Percentiles rank a stretch among this genome's conserved stretches.
Conservation (phyloP, 2,329 filamentous ascomycete genomes). For the Ophioceras dolichostomum region DNA sequence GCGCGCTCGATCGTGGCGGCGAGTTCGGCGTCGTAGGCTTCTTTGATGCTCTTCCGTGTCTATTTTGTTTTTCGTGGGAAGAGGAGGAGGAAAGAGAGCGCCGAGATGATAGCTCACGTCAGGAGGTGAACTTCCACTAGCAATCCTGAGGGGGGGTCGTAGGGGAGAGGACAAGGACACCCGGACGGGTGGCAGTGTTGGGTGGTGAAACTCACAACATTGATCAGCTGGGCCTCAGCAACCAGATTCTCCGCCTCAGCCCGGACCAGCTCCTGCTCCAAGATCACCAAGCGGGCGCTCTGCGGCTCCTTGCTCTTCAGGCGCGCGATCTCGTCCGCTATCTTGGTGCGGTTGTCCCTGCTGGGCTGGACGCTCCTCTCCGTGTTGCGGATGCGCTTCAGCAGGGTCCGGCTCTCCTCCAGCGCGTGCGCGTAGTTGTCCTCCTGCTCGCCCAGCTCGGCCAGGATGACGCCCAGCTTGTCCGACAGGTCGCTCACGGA, state of each 20-base stretch:
- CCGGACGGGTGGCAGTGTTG: no score
- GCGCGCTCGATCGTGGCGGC: conserved; percentile 87
- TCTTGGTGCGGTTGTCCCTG: conserved; percentile 75
- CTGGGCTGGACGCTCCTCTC: conserved; percentile 92
- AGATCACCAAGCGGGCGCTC: conserved; percentile 64
- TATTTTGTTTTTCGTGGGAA: conserved; percentile 19
- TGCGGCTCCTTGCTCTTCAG: conserved; percentile 87
- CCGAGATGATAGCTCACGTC: background rate
- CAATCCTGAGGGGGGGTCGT: background rate
- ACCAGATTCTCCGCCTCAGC: conserved; percentile 94
- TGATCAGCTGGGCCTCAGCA: conserved; percentile 90
- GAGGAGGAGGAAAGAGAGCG: background rate
- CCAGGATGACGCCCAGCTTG: conserved; percentile 86
- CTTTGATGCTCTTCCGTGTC: conserved; percentile 93
- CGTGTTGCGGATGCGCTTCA: conserved; percentile 92
- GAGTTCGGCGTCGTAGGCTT: conserved; percentile 83
- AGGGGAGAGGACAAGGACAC: no score
- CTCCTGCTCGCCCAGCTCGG: conserved; percentile 90
- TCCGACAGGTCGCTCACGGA: conserved; percentile 82
- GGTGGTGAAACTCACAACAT: conserved; percentile 53
- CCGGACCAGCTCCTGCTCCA: conserved; percentile 93
- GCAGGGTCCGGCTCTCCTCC: conserved; percentile 67
- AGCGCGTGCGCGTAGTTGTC: conserved; percentile 75
- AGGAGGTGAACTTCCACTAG: no score
- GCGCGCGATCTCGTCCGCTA: conserved; percentile 83